Evolutionary conservation across 441 rosid species (phyloP).

Genomic region (Pelargonium fulgidum): DNA sequence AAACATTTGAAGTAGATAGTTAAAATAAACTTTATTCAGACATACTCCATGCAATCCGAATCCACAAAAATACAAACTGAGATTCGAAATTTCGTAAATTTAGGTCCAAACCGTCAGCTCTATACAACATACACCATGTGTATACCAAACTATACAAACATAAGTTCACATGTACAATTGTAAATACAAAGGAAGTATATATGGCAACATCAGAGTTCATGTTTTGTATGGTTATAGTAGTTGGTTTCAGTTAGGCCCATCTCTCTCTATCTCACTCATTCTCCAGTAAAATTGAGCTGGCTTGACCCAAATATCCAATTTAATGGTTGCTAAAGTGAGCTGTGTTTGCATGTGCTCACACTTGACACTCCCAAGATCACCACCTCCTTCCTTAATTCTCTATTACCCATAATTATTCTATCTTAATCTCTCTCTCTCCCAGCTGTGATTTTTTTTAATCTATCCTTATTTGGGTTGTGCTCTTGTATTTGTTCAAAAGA

Average conservation of each 20-base stretch:
- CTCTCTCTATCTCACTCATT: neutral
- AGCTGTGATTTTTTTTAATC: neutral
- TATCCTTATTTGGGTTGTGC: too few species aligned
- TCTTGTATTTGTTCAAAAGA: too few species aligned
- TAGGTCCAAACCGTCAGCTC: too few species aligned
- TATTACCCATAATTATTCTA: neutral
- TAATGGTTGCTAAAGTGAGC: too few species aligned
- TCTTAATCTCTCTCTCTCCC: neutral
- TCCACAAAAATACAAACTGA: too few species aligned
- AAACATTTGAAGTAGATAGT: too few species aligned
- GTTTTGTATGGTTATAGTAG: neutral
- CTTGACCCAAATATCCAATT: neutral
- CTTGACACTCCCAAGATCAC: neutral
- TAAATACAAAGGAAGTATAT: too few species aligned
- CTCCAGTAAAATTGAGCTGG: neutral
- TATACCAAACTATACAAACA: neutral
- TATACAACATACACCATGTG: neutral
- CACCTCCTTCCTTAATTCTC: neutral
- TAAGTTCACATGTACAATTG: neutral
- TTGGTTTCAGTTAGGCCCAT: slow-evolving; percentile 1
- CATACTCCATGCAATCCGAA: too few species aligned
- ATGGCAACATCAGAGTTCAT: neutral
- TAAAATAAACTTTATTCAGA: too few species aligned
- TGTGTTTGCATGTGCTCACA: neutral
- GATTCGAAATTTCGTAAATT: too few species aligned